Evolutionary conservation across 108 stramenopile genomes (phyloP).

Genomic region (Seminavis robusta): DNA sequence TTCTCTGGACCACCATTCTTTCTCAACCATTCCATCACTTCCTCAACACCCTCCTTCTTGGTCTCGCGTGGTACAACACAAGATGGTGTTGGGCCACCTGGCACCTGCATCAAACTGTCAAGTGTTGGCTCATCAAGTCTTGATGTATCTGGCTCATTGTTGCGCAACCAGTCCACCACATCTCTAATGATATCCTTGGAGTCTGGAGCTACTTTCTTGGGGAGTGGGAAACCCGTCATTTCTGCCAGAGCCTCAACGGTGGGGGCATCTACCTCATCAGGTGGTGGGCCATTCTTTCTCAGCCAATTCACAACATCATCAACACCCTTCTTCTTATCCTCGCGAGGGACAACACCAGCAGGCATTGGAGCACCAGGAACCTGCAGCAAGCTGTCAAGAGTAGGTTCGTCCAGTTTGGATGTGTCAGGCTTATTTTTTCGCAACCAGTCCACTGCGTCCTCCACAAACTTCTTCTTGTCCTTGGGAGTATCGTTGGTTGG

Average conservation of each 20-base stretch:
- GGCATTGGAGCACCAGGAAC: background rate
- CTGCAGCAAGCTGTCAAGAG: background rate
- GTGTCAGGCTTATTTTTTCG: background rate
- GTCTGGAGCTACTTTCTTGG: too few species aligned
- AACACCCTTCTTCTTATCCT: slow-evolving; percentile 8
- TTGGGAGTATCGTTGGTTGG: background rate
- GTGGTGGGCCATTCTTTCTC: slow-evolving; percentile 1
- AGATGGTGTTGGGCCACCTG: background rate
- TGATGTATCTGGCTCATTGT: background rate
- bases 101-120: background rate
- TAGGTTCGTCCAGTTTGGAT: background rate
- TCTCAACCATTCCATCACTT: slow-evolving; percentile 18
- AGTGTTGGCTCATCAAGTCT: slow-evolving; percentile 2
- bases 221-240: slow-evolving; percentile 1
- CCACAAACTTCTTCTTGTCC: background rate
- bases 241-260: background rate
- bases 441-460: slow-evolving; percentile 3
- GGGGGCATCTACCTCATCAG: slow-evolving; percentile 5
- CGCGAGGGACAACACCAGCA: background rate
- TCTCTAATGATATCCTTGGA: slow-evolving; percentile 5
- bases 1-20: background rate
- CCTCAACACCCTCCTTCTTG: slow-evolving; percentile 6
- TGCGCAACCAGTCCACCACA: slow-evolving; percentile 23
- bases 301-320: slow-evolving; percentile 5
- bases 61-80: too few species aligned